Evolutionary conservation across 371 early-diverging fungal species (phyloP), one percentile per base, ranked within the genome.

Genomic region (Rhizopus sp.): DNA sequence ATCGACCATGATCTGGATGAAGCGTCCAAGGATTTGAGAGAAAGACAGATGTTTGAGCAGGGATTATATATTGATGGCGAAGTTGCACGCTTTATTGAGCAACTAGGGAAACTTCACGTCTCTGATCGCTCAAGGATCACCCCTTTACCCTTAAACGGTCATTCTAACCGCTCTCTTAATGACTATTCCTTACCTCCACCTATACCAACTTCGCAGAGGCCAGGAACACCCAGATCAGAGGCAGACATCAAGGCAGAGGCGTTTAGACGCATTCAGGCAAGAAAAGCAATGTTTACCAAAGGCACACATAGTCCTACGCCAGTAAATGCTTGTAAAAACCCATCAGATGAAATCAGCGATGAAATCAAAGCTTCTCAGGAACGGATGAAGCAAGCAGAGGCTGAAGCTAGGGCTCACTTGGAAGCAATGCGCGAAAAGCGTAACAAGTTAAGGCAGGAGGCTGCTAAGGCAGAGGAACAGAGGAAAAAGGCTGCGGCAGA

Each of bases 41-140:
- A 75, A 5, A 63, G 64, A 38, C 70, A 75, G 45, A 78, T 78
- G 78, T 78, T 78, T 69, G 78, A 78, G 47, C 66, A 72, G 42
- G 78, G 78, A 0, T 38, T 75, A 0, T 78, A 64, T 62, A 67
- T 78, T 7, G 47, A 62, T 7, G 71, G 69, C 51, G 57, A 62
- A 31, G 23, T 78, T 10, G 71, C 73, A 30, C 60, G 60, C 0
- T 78, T 75, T 38, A 78, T 78, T 35, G 73, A 75, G 46, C 42
- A 57, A 0, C 40, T 76, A 12, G 57, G 66, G 10, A 41, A 61
- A 35, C 3, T 35, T 9, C 37, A 23, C 4, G 17, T 48, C 4
- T 30, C 57, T 12, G 29, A 29, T 13, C 33, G 9, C 34, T 17
- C n/a, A 12, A 29, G 12, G 42, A 37, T 16, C 2, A 5, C 34